Percentiles rank a stretch among this genome's conserved stretches.
Conservation (phyloP, 495 filamentous ascomycete species). For the Aspergillus funiculosus region DNA sequence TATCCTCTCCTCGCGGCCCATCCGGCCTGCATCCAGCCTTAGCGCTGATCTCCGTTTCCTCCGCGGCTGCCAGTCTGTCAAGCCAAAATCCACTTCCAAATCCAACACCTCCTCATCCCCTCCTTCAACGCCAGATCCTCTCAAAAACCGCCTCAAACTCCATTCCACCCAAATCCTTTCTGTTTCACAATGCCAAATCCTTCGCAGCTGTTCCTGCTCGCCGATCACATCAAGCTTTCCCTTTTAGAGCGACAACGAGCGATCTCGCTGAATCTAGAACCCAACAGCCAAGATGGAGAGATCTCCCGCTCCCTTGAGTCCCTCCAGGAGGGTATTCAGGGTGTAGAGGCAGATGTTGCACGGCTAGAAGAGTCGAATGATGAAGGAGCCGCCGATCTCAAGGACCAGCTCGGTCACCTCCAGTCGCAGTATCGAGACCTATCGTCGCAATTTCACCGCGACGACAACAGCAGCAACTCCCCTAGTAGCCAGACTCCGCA, state of each 20-base stretch:
- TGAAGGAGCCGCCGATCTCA: conserved; percentile 51
- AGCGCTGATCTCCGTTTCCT: conserved; percentile 13
- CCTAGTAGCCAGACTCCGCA: conserved; percentile 60
- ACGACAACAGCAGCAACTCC: conserved; percentile 45
- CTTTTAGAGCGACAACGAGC: conserved; percentile 81
- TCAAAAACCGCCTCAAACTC: too few species aligned
- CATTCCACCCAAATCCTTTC: neutral
- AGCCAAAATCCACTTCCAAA: neutral
- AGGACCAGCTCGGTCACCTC: conserved; percentile 61
- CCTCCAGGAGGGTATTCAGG: conserved; percentile 74
- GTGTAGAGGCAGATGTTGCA: conserved; percentile 60
- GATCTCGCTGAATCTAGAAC: conserved; percentile 76
- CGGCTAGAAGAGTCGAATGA: conserved; percentile 59
- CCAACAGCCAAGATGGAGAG: conserved; percentile 79
- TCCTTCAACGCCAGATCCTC: conserved; percentile 1
- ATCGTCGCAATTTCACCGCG: conserved; percentile 56
- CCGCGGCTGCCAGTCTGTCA: neutral
- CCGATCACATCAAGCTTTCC: conserved; percentile 52
- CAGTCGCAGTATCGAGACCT: conserved; percentile 54
- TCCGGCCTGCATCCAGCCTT: neutral
- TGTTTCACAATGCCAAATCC: conserved; percentile 50
- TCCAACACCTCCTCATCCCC: conserved; percentile 1
- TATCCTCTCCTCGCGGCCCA: conserved; percentile 5
- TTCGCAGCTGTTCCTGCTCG: conserved; percentile 49
- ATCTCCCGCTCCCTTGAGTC: conserved; percentile 85